Evolutionary conservation across 768 basidiomycete species (phyloP).

Genomic region (Scleroderma bovista): DNA sequence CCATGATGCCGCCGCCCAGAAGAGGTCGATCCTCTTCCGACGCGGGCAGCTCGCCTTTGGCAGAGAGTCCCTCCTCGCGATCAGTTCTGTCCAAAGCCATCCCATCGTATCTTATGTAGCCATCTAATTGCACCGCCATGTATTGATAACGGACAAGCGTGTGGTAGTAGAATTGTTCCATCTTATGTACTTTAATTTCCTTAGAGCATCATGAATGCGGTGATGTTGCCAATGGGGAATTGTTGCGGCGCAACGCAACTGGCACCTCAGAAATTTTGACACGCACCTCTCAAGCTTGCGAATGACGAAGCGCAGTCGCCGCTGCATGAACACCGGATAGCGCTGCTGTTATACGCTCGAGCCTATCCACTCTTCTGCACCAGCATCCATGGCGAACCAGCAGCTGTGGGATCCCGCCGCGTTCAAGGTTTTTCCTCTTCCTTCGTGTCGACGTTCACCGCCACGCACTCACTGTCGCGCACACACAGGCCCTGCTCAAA

Average conservation of each 20-base stretch:
- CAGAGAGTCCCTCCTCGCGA: conserved; percentile 3
- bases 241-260: no score
- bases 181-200: no score
- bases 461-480: not conserved
- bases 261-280: no score
- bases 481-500: conserved; percentile 52
- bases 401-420: conserved; percentile 24
- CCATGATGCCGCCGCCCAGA: conserved; percentile 10
- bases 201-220: no score
- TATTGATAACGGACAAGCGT: not conserved
- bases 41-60: not conserved
- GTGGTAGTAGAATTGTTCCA: not conserved
- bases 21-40: not conserved
- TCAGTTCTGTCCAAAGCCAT: conserved; percentile 14
- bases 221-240: no score
- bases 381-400: conserved; percentile 15
- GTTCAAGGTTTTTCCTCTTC: conserved; percentile 26
- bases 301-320: no score
- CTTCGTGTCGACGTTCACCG: not conserved
- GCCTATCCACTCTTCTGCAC: not conserved
- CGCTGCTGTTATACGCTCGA: not conserved
- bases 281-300: no score
- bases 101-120: conserved; percentile 17
- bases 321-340: not conserved
- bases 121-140: not conserved